Evolutionary conservation across 1,139 yeast species (phyloP).

Genomic region (Pneumocystis carinii): DNA sequence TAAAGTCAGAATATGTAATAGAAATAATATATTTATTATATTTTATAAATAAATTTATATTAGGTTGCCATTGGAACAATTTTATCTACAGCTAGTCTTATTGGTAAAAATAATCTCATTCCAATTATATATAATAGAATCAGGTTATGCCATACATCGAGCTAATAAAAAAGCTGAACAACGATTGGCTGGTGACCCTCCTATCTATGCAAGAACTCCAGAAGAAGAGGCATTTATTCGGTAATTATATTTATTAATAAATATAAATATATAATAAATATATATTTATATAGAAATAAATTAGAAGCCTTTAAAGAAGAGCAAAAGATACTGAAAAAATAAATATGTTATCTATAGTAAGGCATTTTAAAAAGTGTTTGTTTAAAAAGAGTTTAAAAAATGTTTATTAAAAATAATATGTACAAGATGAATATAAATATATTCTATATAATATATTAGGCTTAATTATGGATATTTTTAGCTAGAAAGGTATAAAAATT

Average conservation of each 20-base stretch:
- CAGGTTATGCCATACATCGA: neutral
- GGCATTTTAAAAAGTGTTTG: too few species aligned
- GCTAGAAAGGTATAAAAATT: too few species aligned
- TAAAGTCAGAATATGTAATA: neutral
- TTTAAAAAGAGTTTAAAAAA: too few species aligned
- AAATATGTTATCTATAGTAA: too few species aligned
- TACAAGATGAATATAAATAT: too few species aligned
- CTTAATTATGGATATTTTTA: too few species aligned
- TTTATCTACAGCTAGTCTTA: neutral
- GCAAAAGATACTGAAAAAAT: too few species aligned
- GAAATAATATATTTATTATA: neutral
- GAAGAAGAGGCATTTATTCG: neutral
- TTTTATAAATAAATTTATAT: neutral
- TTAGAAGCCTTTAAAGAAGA: neutral
- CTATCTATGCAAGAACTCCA: neutral
- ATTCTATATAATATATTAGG: too few species aligned
- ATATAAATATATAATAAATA: neutral
- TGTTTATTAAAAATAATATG: too few species aligned
- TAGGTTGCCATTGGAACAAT: neutral
- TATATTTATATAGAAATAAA: neutral
- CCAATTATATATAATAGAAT: neutral
- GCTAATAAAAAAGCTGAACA: neutral
- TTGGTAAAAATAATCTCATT: neutral
- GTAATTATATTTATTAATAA: neutral
- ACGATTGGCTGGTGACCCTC: neutral